Evolutionary conservation across 495 filamentous ascomycete genomes (phyloP), one percentile per base, ranked within the genome.

Genomic region (Talaromyces ruber): DNA sequence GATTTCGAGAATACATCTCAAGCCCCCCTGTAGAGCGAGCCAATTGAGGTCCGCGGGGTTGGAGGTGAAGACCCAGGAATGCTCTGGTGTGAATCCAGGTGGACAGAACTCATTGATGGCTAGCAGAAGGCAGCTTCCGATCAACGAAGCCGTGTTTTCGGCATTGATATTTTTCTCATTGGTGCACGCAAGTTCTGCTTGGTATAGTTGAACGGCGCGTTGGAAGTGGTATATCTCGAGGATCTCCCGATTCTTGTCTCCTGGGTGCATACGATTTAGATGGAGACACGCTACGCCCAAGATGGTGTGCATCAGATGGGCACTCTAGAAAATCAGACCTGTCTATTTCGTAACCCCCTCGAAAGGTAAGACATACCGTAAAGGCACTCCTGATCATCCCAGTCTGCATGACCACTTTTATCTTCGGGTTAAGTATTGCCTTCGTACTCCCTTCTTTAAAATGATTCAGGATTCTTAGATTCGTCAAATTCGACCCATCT

Each of bases 291-390:
- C 70, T 24, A 71, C 66, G 3, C 70, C 76, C 58, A 81, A 70
- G 22, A 79, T 67, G 43, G 72, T 68, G 62, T 82, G 80, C 78
- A 81, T 79, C 18, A 81, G 65, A 61, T 72, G 77, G 2, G 80
- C 77, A 18, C 76, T 68, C 78, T 82, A 54, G 25, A 69, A 59
- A 67, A 62, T 18, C 57, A 45, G 21, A 28, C 9, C 28, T 26
- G 9, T 52, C 43, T 18, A 50, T n/a, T n/a, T n/a, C n/a, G 4
- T 14, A 47, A 11, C 7, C 39, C 3, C 25, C 34, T 39, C 34
- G 14, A 39, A n/a, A 7, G 29, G 8, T 62, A 50, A 12, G 7
- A 32, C 70, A 66, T 67, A 78, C 79, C 26, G 71, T 66, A 50
- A 78, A 73, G n/a, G 77, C 74, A 34, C 75, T 67, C 54, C 69